Conservation (phyloP, 225 moss, liverwort and hornwort species). For the Ulota crispa region DNA sequence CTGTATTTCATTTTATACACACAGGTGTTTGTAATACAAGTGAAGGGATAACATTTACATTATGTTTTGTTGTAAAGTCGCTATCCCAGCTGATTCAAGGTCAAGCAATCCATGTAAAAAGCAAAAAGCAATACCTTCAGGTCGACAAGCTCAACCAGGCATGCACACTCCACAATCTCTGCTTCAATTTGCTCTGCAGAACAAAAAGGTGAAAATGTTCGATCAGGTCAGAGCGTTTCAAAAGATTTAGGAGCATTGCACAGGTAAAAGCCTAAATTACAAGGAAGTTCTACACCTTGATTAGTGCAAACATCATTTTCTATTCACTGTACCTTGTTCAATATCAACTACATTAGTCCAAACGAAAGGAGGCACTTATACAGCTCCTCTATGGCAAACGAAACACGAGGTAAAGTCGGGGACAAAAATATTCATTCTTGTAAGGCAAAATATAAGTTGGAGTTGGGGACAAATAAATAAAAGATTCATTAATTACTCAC, state of each 20-base stretch:
- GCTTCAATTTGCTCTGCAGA: conserved; percentile 72
- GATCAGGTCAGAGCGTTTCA: background rate
- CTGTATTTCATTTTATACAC: too few relatives aligned
- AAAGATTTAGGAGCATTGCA: background rate
- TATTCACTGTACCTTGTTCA: background rate
- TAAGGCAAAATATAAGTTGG: too few relatives aligned
- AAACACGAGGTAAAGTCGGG: background rate
- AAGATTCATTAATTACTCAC: too few relatives aligned
- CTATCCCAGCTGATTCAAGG: background rate
- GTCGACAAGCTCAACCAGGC: conserved; percentile 80
- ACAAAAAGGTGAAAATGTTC: background rate
- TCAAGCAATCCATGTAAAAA: background rate
- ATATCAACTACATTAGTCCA: background rate
- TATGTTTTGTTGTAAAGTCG: background rate
- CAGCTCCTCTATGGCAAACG: background rate
- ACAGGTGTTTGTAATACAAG: too few relatives aligned
- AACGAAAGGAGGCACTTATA: background rate
- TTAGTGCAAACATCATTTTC: background rate
- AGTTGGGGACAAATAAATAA: too few relatives aligned
- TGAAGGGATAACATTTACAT: background rate
- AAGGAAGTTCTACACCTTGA: background rate
- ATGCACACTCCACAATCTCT: conserved; percentile 85
- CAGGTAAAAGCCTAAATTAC: background rate
- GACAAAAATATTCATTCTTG: too few relatives aligned
- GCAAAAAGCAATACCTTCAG: conserved; percentile 55